Percentiles rank a stretch among this genome's conserved stretches.
Conservation (phyloP, 1,284 basidiomycete genomes). For the Takashimella koratensis region DNA sequence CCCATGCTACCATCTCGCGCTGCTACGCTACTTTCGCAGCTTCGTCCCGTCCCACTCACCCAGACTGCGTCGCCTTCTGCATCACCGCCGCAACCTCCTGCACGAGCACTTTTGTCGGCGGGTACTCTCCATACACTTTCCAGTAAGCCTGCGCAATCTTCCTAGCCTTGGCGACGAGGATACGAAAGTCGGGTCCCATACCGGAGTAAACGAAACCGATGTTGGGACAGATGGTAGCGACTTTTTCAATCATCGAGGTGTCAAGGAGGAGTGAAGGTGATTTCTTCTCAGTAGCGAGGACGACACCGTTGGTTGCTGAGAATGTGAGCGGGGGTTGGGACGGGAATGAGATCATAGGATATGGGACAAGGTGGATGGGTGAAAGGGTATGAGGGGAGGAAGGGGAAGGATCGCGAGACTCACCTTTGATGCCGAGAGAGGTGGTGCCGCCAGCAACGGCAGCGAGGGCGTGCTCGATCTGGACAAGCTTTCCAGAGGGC, state of each 20-base stretch:
- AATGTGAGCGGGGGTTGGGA: conserved; percentile 1
- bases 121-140: conserved; percentile 99
- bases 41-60: conserved; percentile 55
- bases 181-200: conserved; percentile 98
- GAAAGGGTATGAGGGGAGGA: neutral
- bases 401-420: conserved; percentile 18
- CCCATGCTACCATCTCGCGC: neutral
- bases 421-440: conserved; percentile 97
- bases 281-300: conserved; percentile 99
- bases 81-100: conserved; percentile 97
- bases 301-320: conserved; percentile 93
- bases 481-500: conserved; percentile 94
- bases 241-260: conserved; percentile 95
- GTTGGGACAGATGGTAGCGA: conserved; percentile 94
- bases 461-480: conserved; percentile 98
- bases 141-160: conserved; percentile 99
- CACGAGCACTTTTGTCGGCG: conserved; percentile 92
- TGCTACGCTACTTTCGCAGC: neutral
- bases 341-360: neutral
- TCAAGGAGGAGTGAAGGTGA: conserved; percentile 95
- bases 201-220: conserved; percentile 99
- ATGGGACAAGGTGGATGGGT: neutral
- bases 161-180: conserved; percentile 87
- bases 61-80: conserved; percentile 98
- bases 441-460: conserved; percentile 96